phyloP scores from a whole-genome alignment of 768 basidiomycete species.

The Melanogaster broomeanus region DNA sequence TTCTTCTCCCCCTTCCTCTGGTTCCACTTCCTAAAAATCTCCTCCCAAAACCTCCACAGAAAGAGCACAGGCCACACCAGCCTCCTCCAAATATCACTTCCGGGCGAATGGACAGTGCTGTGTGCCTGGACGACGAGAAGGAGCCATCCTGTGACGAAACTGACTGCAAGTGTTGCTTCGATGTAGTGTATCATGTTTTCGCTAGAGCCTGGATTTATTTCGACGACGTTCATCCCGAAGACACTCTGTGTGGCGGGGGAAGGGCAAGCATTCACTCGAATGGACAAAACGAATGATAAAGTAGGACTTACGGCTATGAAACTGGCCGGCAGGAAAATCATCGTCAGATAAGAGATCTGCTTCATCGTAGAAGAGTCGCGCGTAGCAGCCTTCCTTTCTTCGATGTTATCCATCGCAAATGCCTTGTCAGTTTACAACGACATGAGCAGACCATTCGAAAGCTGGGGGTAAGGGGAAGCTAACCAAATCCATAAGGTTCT shows the following conservation, averaged over 20 bases:
- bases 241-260: conserved; percentile 22
- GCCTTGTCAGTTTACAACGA: conserved; percentile 36
- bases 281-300: background rate
- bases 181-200: conserved; percentile 39
- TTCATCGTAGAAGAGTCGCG: conserved; percentile 14
- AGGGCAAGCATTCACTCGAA: too few species aligned
- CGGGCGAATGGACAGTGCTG: background rate
- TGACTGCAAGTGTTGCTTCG: conserved; percentile 43
- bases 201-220: conserved; percentile 26
- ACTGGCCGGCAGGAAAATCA: conserved; percentile 59
- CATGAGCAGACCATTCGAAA: background rate
- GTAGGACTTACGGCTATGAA: conserved; percentile 35
- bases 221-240: background rate
- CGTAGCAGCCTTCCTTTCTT: conserved; percentile 37
- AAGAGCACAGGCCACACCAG: background rate
- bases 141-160: conserved; percentile 49
- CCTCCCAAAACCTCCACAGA: background rate
- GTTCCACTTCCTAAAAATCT: too few species aligned
- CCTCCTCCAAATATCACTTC: background rate
- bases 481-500: conserved; percentile 28
- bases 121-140: conserved; percentile 46
- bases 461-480: background rate
- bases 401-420: conserved; percentile 54
- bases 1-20: too few species aligned
- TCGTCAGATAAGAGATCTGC: conserved; percentile 50